Percentiles rank a stretch among this genome's conserved stretches.
These are phyloP conservation scores for Ramaria rubella DNA, from an alignment of 768 basidiomycete species.

Conservation along the genomic window DNA sequence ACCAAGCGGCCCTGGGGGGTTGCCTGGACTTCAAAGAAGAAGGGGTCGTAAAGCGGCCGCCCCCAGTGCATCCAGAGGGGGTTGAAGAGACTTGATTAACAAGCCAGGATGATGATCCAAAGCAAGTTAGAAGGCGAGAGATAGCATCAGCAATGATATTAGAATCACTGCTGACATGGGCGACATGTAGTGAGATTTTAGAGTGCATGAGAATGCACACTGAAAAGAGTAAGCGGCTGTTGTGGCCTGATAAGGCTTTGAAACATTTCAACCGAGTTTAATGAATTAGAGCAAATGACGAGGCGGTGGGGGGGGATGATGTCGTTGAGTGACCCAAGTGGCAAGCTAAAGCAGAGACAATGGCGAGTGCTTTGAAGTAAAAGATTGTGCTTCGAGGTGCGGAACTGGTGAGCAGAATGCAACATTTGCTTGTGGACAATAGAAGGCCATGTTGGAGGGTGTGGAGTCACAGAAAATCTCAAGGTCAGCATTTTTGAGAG, in stretches of 20 bases:
- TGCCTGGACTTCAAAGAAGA: too few relatives aligned
- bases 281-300: too few relatives aligned
- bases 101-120: too few relatives aligned
- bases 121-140: too few relatives aligned
- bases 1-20: too few relatives aligned
- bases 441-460: slow-evolving; percentile 10
- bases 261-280: slow-evolving; percentile 22
- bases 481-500: background rate
- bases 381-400: slow-evolving; percentile 8
- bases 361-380: slow-evolving; percentile 14
- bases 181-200: too few relatives aligned
- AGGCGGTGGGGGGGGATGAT: slow-evolving; percentile 13
- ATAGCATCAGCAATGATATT: background rate
- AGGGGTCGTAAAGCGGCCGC: background rate
- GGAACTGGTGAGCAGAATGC: background rate
- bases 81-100: too few relatives aligned
- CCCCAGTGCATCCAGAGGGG: background rate
- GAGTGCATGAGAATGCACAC: too few relatives aligned
- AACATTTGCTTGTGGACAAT: too few relatives aligned
- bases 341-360: background rate
- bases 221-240: too few relatives aligned
- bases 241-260: slow-evolving; percentile 2
- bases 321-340: too few relatives aligned
- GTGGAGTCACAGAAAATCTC: background rate
- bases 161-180: background rate